Evolutionary conservation across 768 basidiomycete genomes (phyloP).

Genomic region (Lanmaoa pseudosensibilis): DNA sequence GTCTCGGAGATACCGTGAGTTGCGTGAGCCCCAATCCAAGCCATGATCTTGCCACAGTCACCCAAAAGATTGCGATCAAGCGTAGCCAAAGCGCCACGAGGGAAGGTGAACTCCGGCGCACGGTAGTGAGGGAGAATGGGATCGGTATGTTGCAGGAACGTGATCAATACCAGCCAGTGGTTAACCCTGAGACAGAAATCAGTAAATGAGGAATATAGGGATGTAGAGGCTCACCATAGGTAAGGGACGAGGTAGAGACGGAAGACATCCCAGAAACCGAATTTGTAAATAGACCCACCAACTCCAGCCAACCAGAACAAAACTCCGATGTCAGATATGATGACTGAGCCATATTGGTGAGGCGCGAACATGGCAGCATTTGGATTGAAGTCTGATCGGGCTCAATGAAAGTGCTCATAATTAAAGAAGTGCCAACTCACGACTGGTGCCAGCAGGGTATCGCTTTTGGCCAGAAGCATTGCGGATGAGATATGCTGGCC

Average conservation of each 20-base stretch:
- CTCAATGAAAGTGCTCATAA: not conserved
- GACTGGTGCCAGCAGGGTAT: slow-evolving; percentile 80
- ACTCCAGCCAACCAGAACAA: slow-evolving; percentile 67
- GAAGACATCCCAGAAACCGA: slow-evolving; percentile 72
- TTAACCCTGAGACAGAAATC: slow-evolving; percentile 54
- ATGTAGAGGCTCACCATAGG: slow-evolving; percentile 54
- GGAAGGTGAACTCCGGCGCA: slow-evolving; percentile 85
- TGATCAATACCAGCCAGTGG: slow-evolving; percentile 96
- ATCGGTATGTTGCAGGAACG: slow-evolving; percentile 98
- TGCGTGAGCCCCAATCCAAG: slow-evolving; percentile 79
- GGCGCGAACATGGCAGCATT: slow-evolving; percentile 78
- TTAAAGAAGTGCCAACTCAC: slow-evolving; percentile 43
- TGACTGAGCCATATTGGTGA: slow-evolving; percentile 71
- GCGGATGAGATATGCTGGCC: slow-evolving; percentile 76
- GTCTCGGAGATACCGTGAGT: slow-evolving; percentile 95
- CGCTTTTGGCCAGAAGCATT: slow-evolving; percentile 86
- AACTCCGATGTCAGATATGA: slow-evolving; percentile 84
- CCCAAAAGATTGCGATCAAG: slow-evolving; percentile 82
- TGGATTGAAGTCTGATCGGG: slow-evolving; percentile 69
- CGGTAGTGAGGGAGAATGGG: slow-evolving; percentile 94
- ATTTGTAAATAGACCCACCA: slow-evolving; percentile 52
- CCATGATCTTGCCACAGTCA: slow-evolving; percentile 76
- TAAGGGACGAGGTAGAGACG: slow-evolving; percentile 85
- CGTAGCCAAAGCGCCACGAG: slow-evolving; percentile 89
- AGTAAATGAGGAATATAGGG: not conserved